phyloP scores from a whole-genome alignment of 73 alveolate genomes.

The Durusdinium trenchii region DNA sequence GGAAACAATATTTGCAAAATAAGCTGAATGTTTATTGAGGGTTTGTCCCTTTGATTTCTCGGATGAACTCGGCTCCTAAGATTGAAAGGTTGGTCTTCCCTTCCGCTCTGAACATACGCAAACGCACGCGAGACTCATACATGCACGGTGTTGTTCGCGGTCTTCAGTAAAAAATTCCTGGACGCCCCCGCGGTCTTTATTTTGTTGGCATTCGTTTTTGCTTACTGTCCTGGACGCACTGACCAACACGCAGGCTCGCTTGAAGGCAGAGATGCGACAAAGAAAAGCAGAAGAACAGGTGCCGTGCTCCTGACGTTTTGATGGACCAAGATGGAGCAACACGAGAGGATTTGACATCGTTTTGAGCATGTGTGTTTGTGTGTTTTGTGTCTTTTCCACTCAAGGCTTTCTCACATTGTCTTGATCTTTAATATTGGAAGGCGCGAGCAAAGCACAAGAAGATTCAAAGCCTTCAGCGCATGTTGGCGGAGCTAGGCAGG shows the following conservation, averaged over 20 bases:
- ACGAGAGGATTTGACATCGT: background rate
- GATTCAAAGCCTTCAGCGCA: constrained; percentile 65
- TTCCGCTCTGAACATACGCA: too few species aligned
- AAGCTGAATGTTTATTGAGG: too few species aligned
- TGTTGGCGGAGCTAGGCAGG: constrained; percentile 84
- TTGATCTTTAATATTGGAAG: background rate
- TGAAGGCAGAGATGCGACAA: constrained; percentile 72
- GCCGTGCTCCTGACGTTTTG: background rate
- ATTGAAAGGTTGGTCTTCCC: too few species aligned
- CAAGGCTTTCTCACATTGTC: background rate
- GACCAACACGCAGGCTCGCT: constrained; percentile 43
- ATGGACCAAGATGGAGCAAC: background rate
- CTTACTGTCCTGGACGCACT: background rate
- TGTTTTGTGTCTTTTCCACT: background rate
- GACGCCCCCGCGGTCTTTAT: too few species aligned
- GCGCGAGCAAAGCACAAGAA: constrained; percentile 79
- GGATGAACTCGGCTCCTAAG: too few species aligned
- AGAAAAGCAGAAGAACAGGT: constrained; percentile 86
- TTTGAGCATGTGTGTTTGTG: background rate
- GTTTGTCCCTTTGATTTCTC: too few species aligned
- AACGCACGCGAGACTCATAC: too few species aligned
- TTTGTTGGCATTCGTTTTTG: background rate
- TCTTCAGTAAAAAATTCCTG: background rate
- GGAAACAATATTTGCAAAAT: too few species aligned
- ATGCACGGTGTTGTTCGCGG: too few species aligned